Conservation (phyloP, 2,329 filamentous ascomycete genomes). For the Apiospora koreana region DNA sequence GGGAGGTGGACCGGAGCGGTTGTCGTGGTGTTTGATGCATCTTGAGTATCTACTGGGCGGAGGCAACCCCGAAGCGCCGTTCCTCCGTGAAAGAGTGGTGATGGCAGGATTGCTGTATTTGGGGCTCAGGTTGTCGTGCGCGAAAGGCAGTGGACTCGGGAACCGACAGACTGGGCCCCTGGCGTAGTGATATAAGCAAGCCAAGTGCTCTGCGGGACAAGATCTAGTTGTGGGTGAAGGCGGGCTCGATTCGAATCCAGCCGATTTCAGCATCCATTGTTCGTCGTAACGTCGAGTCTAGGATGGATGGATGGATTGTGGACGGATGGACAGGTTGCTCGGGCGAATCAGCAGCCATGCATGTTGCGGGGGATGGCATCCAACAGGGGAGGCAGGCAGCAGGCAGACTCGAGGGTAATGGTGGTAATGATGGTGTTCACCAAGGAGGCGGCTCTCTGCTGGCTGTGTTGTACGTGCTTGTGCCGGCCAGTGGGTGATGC, state of each 20-base stretch:
- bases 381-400: neutral
- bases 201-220: neutral
- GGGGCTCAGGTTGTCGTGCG: neutral
- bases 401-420: neutral
- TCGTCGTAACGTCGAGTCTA: neutral
- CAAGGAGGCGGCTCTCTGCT: slow-evolving; percentile 17
- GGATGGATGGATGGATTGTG: neutral
- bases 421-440: neutral
- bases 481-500: slow-evolving; percentile 11
- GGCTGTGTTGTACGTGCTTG: too few species aligned
- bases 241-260: neutral
- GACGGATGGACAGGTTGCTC: neutral
- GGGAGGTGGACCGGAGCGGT: slow-evolving; percentile 71
- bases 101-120: slow-evolving; percentile 11
- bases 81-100: slow-evolving; percentile 6
- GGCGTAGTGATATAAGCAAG: neutral
- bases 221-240: slow-evolving; percentile 1
- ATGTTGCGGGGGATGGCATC: slow-evolving; percentile 2
- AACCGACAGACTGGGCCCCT: neutral
- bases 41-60: slow-evolving; percentile 28
- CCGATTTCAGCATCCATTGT: slow-evolving; percentile 11
- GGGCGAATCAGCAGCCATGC: neutral
- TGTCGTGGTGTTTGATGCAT: slow-evolving; percentile 93
- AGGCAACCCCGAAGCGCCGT: slow-evolving; percentile 8
- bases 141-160: neutral